Evolutionary conservation across 176 grass and related monocot genomes (phyloP), one percentile per base, ranked within the genome.

Genomic region (Triticum monococcum): DNA sequence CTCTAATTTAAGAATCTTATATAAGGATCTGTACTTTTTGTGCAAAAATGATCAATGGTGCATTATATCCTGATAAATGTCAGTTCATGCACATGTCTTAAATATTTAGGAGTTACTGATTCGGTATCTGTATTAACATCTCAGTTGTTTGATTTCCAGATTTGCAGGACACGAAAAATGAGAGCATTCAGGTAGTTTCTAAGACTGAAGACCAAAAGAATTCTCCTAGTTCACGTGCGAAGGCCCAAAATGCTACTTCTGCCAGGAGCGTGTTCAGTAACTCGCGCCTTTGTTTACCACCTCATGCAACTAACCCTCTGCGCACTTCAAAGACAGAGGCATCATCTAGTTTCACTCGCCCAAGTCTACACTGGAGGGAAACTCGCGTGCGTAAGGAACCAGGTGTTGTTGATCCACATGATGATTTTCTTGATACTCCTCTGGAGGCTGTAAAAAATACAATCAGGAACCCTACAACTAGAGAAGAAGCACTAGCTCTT

Each of bases 381-480:
- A 94, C 92, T 52, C 79, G 88, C 72, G 86, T 69, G 22, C 57
- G 30, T 80, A 91, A 92, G 82, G 92, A 92, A 91, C 84, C 88
- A 81, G 84, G 81, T n/a, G 78, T 80, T 81, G 84, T 80, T 64
- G 90, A 97, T 87, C 92, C 86, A 40, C 92, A 92, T 85, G 90
- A 97, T 41, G 92, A 97, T 84, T 97, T 97, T 78, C 95, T 97
- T 16, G 72, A 91, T 83, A 97, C 92, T 83, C 95, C 95, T 60
- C 86, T 94, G 65, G 95, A 97, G 31, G 82, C 74, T 79, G 68
- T 77, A 30, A 79, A 83, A 83, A 89, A 91, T 79, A 78, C 31
- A 11, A 81, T 81, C 62, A 86, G 65, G 77, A 85, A 72, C 65
- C 69, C 80, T 73, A 64, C 56, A 83, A 79, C 73, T 26, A 86